These are phyloP conservation scores for Plasmodiophora brassicae DNA, from an alignment of 208 protist genomes.

Conservation along the genomic window DNA sequence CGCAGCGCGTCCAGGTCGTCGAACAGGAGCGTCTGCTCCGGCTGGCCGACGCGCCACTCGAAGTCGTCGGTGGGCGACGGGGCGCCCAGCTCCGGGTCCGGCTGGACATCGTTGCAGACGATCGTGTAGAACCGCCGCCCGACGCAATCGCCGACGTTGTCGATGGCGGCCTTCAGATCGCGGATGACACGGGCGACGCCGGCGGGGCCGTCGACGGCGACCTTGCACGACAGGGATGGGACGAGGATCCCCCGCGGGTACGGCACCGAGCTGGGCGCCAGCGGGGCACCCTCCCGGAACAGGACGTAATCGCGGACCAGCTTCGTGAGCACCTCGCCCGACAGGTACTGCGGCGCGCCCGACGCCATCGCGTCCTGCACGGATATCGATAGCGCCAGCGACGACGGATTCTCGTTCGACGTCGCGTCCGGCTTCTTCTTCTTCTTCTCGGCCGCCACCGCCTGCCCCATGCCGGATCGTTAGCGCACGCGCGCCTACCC, in stretches of 20 bases:
- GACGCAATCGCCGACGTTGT: no score
- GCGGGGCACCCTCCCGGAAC: not conserved
- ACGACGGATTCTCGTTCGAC: no score
- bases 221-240: not conserved
- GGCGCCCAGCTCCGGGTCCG: no score
- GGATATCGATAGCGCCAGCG: not conserved
- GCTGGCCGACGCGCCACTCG: no score
- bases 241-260: not conserved
- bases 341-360: not conserved
- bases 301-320: not conserved
- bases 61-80: no score
- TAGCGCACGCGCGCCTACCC: no score
- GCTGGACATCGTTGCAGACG: no score
- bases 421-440: slow-evolving; percentile 33
- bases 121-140: no score
- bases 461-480: no score
- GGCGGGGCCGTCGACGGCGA: not conserved
- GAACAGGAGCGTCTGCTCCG: no score
- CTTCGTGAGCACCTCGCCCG: not conserved
- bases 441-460: not conserved
- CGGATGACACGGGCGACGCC: not conserved
- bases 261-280: not conserved
- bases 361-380: not conserved
- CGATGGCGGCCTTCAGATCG: not conserved
- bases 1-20: no score